A percentile compares a stretch with the other conserved stretches of the same genome.
phyloP scores from a whole-genome alignment of 257 asterid species.

The Capsicum rhomboideum region DNA sequence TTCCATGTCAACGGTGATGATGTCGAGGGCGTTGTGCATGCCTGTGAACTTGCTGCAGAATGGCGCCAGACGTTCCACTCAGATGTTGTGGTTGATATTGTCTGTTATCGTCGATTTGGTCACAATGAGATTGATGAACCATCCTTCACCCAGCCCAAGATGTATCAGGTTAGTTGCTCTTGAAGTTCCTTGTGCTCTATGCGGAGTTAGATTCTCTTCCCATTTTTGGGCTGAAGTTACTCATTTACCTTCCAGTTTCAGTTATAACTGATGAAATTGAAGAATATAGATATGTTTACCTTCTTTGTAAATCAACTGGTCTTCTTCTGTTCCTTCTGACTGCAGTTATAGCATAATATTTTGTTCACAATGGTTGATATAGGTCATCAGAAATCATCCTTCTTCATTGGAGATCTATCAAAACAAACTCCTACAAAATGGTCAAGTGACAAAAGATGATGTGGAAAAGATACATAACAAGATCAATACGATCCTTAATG shows the following conservation, averaged over 20 bases:
- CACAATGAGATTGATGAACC: constrained; percentile 98
- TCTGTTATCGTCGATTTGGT: constrained; percentile 93
- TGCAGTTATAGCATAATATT: not conserved
- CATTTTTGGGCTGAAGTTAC: not conserved
- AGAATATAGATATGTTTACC: not conserved
- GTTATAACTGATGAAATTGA: not conserved
- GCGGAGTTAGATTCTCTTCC: not conserved
- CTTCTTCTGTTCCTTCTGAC: not conserved
- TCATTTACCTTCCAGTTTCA: not conserved
- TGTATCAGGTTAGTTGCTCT: constrained; percentile 58
- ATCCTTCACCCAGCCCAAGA: constrained; percentile 89
- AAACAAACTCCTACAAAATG: constrained; percentile 66
- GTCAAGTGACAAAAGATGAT: constrained; percentile 58
- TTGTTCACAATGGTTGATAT: constrained; percentile 21
- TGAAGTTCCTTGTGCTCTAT: not conserved
- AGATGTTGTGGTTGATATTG: constrained; percentile 91
- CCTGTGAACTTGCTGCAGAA: constrained; percentile 95
- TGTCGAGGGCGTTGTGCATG: constrained; percentile 90
- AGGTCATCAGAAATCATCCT: constrained; percentile 86
- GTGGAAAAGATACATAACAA: constrained; percentile 64
- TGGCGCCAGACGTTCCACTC: constrained; percentile 96
- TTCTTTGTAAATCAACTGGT: not conserved
- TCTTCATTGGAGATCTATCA: constrained; percentile 84
- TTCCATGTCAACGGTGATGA: constrained; percentile 98
- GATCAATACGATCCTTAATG: constrained; percentile 73